A percentile compares a stretch with the other conserved stretches of the same genome.
These are phyloP conservation scores for Bolboschoenus planiculmis DNA, from an alignment of 176 grass and related monocot species.

Conservation along the genomic window DNA sequence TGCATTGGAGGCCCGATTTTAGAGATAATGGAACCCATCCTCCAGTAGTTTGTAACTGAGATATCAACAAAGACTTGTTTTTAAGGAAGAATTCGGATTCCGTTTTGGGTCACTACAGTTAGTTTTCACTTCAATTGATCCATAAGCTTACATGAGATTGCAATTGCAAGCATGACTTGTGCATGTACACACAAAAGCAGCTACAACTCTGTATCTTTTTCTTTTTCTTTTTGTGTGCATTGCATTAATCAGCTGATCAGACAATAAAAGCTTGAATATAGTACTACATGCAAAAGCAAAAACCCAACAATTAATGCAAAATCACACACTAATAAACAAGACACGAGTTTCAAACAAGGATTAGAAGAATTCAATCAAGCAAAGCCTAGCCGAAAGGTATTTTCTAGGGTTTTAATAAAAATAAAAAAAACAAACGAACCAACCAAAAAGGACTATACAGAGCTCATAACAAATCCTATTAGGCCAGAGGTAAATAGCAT, in stretches of 20 bases:
- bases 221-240: too few species aligned
- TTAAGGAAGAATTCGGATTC: too few species aligned
- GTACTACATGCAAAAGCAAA: background rate
- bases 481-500: constrained; percentile 29
- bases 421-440: constrained; percentile 13
- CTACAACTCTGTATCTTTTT: too few species aligned
- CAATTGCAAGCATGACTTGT: background rate
- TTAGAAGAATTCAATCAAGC: constrained; percentile 20
- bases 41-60: too few species aligned
- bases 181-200: too few species aligned
- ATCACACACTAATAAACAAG: constrained; percentile 5
- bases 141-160: too few species aligned
- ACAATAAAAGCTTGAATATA: background rate
- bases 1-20: too few species aligned
- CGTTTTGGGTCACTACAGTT: too few species aligned
- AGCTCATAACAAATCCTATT: constrained; percentile 24
- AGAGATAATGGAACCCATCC: too few species aligned
- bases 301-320: background rate
- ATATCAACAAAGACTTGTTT: too few species aligned
- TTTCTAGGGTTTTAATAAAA: constrained; percentile 23
- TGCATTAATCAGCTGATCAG: too few species aligned
- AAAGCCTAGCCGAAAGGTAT: background rate
- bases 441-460: constrained; percentile 44
- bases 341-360: constrained; percentile 1
- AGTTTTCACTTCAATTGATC: too few species aligned